Evolutionary conservation across 2,329 filamentous ascomycete species (phyloP), one percentile per base, ranked within the genome.

Genomic region (Tolypocladium tundrense): DNA sequence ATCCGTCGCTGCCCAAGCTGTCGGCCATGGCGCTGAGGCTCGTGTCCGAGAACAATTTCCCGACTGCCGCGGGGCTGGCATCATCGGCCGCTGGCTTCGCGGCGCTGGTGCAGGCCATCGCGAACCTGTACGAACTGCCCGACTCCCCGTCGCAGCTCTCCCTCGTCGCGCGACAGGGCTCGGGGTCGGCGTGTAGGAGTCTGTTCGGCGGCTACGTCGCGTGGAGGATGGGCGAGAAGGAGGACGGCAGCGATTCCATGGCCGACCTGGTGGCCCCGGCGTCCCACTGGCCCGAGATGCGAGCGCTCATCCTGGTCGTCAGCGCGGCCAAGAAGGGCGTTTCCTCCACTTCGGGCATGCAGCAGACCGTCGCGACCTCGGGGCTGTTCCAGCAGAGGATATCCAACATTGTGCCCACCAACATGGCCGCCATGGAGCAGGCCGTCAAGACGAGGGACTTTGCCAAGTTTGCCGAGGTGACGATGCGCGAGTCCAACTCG

Each of bases 21-120:
- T 89, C 91, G 13, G 71, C 79, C 55, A 79, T 88, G 67, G 85
- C 89, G 40, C 84, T 99, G 61, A 88, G 87, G 66, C 87, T 99
- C 64, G 91, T 97, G 58, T 94, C 90, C 58, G 89, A 94, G 78
- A 99, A 99, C 82, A 99, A 99, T 82, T 99, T 99, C 81, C 94
- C 94, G 62, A 99, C 94, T 2, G 94, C 94, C 33, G 94, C 94
- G 5, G 94, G 94, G 8, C 85, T 99, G 19, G 86, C 87, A 4
- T 87, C 83, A 21, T 88, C 86, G 0, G 86, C 86, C 1, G 86
- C 86, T 1, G 86, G 86, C 6, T 88, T 88, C 62, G 86, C 86
- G 3, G 86, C 86, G 24, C 76, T 88, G 7, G 85, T 97, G 24
- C 84, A 91, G 59, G 92, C 90, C 63, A 90, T 99, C 66, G 94